phyloP scores from a whole-genome alignment of 1,139 yeast species.

The Hyphopichia buzzinii region DNA sequence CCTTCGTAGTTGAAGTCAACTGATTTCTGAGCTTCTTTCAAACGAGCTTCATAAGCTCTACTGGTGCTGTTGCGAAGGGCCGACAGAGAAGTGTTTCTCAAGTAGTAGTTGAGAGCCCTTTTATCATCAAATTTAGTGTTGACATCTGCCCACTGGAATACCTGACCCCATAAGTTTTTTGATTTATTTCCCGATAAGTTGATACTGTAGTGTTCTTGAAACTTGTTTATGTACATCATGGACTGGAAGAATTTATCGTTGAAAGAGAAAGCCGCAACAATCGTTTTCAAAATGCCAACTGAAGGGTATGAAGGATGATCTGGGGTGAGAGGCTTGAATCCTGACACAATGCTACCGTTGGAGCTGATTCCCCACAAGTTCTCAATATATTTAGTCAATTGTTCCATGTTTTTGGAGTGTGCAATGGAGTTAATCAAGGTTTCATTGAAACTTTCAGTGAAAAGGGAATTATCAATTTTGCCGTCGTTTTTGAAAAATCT shows the following conservation, averaged over 20 bases:
- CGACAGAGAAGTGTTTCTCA: slow-evolving; percentile 17
- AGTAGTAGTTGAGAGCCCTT: slow-evolving; percentile 25
- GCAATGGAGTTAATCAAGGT: slow-evolving; percentile 36
- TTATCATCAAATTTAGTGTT: slow-evolving; percentile 26
- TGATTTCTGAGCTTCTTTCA: slow-evolving; percentile 30
- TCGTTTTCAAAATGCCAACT: slow-evolving; percentile 23
- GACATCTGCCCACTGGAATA: slow-evolving; percentile 38
- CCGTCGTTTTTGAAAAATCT: slow-evolving; percentile 6
- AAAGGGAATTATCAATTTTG: slow-evolving; percentile 14
- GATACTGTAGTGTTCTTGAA: slow-evolving; percentile 31
- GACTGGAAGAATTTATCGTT: slow-evolving; percentile 30
- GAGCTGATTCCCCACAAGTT: slow-evolving; percentile 31
- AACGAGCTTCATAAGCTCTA: slow-evolving; percentile 1
- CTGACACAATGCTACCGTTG: slow-evolving; percentile 17
- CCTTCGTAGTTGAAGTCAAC: slow-evolving; percentile 42
- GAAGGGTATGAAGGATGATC: slow-evolving; percentile 28
- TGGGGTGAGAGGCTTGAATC: slow-evolving; percentile 5
- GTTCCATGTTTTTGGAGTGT: slow-evolving; percentile 22
- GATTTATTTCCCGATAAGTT: slow-evolving; percentile 18
- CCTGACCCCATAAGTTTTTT: slow-evolving; percentile 34
- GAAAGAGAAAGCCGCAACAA: slow-evolving; percentile 31
- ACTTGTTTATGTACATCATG: slow-evolving; percentile 34
- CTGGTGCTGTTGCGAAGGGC: slow-evolving; percentile 8
- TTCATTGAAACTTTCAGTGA: slow-evolving; percentile 22
- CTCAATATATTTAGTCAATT: slow-evolving; percentile 26